These are phyloP conservation scores for Trapa bicornis DNA, from an alignment of 345 rosid species.

Conservation along the genomic window DNA sequence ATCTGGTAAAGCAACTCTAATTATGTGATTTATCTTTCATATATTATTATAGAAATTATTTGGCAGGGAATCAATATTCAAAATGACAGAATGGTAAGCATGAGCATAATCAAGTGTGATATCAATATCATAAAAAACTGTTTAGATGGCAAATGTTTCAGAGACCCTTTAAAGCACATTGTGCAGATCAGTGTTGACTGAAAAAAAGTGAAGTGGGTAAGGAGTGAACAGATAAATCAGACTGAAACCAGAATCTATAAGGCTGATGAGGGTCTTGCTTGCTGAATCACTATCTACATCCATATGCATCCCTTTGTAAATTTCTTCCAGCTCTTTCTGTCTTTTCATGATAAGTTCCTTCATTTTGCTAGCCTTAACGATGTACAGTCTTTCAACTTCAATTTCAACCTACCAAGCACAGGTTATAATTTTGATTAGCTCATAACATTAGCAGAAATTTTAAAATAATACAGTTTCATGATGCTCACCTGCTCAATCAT, in stretches of 20 bases:
- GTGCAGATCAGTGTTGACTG: neutral
- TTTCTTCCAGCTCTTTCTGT: slow-evolving; percentile 71
- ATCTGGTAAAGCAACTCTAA: neutral
- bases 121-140: neutral
- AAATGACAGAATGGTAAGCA: neutral
- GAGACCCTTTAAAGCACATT: neutral
- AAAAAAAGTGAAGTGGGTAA: neutral
- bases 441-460: neutral
- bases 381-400: slow-evolving; percentile 57
- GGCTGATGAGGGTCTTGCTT: slow-evolving; percentile 39
- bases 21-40: neutral
- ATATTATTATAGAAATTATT: neutral
- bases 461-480: neutral
- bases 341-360: slow-evolving; percentile 72
- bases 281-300: slow-evolving; percentile 61
- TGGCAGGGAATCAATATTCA: neutral
- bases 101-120: neutral
- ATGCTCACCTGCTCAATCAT: slow-evolving; percentile 55
- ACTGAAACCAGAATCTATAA: slow-evolving; percentile 56
- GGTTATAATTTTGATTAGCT: neutral
- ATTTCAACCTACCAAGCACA: slow-evolving; percentile 34
- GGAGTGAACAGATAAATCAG: slow-evolving; percentile 6
- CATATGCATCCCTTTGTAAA: slow-evolving; percentile 62
- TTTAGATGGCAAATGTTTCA: neutral
- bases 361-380: slow-evolving; percentile 66